A percentile compares a stretch with the other conserved stretches of the same genome.
Conservation (phyloP, 345 rosid genomes). For the Rhodamnia argentea region DNA sequence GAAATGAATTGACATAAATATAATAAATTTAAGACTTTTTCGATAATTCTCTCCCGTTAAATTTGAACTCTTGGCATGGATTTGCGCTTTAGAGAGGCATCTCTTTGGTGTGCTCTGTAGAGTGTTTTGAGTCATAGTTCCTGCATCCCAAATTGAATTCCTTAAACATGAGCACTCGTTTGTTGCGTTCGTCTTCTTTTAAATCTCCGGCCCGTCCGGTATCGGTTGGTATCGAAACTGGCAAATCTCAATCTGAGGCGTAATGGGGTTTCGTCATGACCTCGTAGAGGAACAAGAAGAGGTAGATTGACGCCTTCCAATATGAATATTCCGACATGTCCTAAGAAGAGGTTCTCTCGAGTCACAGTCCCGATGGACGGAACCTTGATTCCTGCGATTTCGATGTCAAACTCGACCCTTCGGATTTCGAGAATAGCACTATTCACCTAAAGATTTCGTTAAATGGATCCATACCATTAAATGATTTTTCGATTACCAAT, state of each 20-base stretch:
- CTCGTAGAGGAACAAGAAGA: not conserved
- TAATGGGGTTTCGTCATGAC: not conserved
- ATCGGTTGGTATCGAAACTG: not conserved
- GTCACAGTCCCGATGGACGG: not conserved
- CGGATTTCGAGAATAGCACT: not conserved
- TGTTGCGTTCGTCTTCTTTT: not conserved
- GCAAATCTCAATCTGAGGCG: not conserved
- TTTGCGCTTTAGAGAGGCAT: not conserved
- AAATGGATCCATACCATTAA: not conserved
- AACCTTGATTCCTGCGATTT: not conserved
- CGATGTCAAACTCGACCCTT: not conserved
- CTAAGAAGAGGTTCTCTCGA: not conserved
- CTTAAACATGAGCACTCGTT: not conserved
- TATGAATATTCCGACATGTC: not conserved
- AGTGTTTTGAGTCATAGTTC: not conserved
- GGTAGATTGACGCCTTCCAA: not conserved
- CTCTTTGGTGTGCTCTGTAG: not conserved
- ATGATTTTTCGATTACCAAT: too few relatives aligned
- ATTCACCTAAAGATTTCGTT: not conserved
- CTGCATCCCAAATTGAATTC: not conserved
- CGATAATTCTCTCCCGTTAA: too few relatives aligned
- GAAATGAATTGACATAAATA: too few relatives aligned
- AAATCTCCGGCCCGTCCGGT: not conserved
- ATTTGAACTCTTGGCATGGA: not conserved
- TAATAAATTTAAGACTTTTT: too few relatives aligned